Base-by-base conservation (phyloP, 768 basidiomycete species). In the Myochromella boudieri region DNA sequence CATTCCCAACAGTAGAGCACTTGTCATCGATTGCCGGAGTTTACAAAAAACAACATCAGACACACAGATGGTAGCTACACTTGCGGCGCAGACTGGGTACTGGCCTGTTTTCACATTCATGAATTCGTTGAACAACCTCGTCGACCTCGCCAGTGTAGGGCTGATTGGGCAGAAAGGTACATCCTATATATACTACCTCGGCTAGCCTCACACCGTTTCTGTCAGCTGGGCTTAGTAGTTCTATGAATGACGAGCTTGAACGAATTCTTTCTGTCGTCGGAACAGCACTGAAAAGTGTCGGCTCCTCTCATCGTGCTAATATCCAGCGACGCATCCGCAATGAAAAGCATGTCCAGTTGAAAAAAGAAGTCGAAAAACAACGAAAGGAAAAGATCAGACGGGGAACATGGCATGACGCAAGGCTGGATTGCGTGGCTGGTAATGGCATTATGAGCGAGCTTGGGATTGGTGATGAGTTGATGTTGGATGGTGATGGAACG, bases 101-200 rank as follows among this genome's bases (percentile, higher is more conserved):
- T 87, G 84, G 76, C 95, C 94, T 4, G 76, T 91, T 5, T 95
- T 97, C 67, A 85, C 85, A 4, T 87, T 93, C 68, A 69, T 91
- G 39, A 84, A 85, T 57, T 91, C 88, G 0, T 66, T 91, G 60
- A 88, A 80, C 57, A 86, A 80, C 52, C 67, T 98, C 46, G 81
- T 97, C 51, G 95, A 98, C 61, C 75, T 98, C n/a, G 93, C 91
- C 1, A 86, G 85, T 48, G 80, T 94, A 33, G 95, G 95, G 1
- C 60, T 98, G n/a, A 97, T 97, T 55, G 97, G 97, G 2, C 92
- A 97, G 60, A 97, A 97, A 70, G 81, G 91, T 87, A 44, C 5
- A 40, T 21, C 28, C 32, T 39, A 14, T 7, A n/a, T 22, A 28
- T 4, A 8, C 26, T 14, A 8, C 9, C 15, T 6, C 18, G n/a